Conservation (phyloP, 176 grass and related monocot genomes). For the Ensete ventricosum region DNA sequence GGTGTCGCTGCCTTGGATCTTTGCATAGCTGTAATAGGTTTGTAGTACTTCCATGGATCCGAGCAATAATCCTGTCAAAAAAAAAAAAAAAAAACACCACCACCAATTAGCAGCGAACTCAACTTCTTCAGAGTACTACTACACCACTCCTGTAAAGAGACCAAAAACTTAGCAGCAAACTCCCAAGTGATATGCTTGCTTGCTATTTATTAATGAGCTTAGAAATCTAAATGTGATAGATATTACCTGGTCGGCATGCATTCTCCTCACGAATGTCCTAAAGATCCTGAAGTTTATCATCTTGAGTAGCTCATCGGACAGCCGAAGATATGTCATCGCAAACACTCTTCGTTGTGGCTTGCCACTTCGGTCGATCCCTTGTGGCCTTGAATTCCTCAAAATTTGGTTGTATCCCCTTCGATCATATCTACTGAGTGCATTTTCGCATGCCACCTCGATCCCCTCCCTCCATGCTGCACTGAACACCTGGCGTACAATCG, state of each 20-base stretch:
- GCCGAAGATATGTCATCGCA: slow-evolving; percentile 73
- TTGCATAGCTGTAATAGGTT: slow-evolving; percentile 36
- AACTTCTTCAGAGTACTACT: too few species aligned
- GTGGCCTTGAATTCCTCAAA: slow-evolving; percentile 58
- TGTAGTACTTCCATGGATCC: slow-evolving; percentile 35
- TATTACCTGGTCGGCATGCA: slow-evolving; percentile 84
- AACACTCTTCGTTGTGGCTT: slow-evolving; percentile 44
- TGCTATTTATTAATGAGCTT: too few species aligned
- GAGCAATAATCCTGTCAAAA: slow-evolving; percentile 41
- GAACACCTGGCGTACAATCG: slow-evolving; percentile 39
- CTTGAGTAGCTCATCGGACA: slow-evolving; percentile 57
- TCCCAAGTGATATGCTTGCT: too few species aligned
- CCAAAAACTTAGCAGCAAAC: too few species aligned
- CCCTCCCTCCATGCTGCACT: slow-evolving; percentile 89
- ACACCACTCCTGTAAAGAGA: too few species aligned
- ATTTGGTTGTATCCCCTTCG: slow-evolving; percentile 75
- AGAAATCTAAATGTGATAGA: too few species aligned
- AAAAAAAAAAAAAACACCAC: neutral
- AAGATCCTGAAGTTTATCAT: slow-evolving; percentile 58
- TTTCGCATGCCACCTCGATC: slow-evolving; percentile 61
- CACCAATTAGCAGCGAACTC: neutral
- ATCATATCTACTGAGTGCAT: slow-evolving; percentile 66
- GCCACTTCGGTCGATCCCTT: slow-evolving; percentile 46
- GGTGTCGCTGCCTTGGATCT: slow-evolving; percentile 36
- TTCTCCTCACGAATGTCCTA: slow-evolving; percentile 66